Base-by-base conservation (phyloP, 1,139 yeast genomes). In the Debaryomyces udenii region DNA sequence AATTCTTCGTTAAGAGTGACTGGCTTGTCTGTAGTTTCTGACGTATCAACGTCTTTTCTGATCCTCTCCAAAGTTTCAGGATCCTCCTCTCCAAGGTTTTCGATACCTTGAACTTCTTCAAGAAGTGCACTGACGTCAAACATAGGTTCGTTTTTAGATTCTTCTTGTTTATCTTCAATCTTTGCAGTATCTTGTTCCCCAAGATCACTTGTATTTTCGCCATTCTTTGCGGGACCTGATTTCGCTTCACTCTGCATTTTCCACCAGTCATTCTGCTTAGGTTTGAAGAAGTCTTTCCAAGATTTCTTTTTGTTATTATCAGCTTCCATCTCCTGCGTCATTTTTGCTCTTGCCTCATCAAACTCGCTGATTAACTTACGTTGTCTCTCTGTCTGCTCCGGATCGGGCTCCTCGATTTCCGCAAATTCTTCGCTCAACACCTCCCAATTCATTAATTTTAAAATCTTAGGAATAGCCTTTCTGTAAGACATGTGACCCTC, bases 401-500 rank as follows among this genome's bases (percentile, higher is more conserved):
- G 90, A 61, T 93, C 96, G 0, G 97, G 96, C 55, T 93, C 97
- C 57, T 91, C 98, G 49, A 94, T 91, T 62, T 94, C 99, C 11
- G 87, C 84, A 60, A 94, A 93, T 58, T 91, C 96, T 48, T 93
- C 99, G 50, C 86, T 81, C 38, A 90, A 62, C 2, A 93, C 87
- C 46, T 88, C 86, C 83, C 96, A 87, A 7, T 88, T 90, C 32
- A 87, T 58, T 37, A 66, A 64, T 49, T 78, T 76, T 50, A 94
- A 62, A 38, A 94, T 73, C 51, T 79, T 80, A 1, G 99, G 99
- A 74, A 94, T 89, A 9, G 90, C 91, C 48, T 85, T 86, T 69
- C 99, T 86, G 63, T 94, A 94, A 4, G 88, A 87, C 97, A 94
- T 89, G 65, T 94, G 99, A 0, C 99, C 99, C 46, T 86, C 93